These are phyloP conservation scores for Xylaria palmicola DNA, from an alignment of 495 filamentous ascomycete species.

Conservation along the genomic window DNA sequence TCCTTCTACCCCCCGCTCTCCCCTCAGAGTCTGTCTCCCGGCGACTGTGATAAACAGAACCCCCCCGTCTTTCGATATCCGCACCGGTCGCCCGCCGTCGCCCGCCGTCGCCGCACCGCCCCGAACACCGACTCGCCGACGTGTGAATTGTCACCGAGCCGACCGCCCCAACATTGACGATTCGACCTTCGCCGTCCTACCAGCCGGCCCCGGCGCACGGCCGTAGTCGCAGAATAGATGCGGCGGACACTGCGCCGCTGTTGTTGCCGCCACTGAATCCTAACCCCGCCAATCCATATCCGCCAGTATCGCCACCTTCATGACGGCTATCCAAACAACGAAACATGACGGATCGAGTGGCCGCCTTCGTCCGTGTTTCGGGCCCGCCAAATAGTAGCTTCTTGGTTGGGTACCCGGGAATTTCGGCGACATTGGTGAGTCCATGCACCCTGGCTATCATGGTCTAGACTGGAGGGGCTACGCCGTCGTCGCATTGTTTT, in stretches of 20 bases:
- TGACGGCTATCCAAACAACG: conserved; percentile 23
- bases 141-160: not conserved
- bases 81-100: not conserved
- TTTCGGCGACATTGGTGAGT: conserved; percentile 93
- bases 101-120: not conserved
- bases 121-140: not conserved
- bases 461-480: not conserved
- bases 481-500: not conserved
- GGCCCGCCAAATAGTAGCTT: conserved; percentile 97
- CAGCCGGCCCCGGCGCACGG: conserved; percentile 25
- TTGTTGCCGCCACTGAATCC: conserved; percentile 12
- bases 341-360: conserved; percentile 54
- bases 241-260: conserved; percentile 21
- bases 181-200: conserved; percentile 23
- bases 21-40: not conserved
- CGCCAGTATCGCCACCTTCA: conserved; percentile 19
- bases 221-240: conserved; percentile 30
- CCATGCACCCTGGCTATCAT: not conserved
- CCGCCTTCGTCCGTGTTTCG: conserved; percentile 94
- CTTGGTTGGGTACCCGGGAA: conserved; percentile 94
- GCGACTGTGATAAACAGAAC: too few species aligned
- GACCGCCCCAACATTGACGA: not conserved
- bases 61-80: not conserved
- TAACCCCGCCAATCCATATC: conserved; percentile 9
- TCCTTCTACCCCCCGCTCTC: not conserved